phyloP scores from a whole-genome alignment of 129 eudicot species.

The Escallonia rubra region DNA sequence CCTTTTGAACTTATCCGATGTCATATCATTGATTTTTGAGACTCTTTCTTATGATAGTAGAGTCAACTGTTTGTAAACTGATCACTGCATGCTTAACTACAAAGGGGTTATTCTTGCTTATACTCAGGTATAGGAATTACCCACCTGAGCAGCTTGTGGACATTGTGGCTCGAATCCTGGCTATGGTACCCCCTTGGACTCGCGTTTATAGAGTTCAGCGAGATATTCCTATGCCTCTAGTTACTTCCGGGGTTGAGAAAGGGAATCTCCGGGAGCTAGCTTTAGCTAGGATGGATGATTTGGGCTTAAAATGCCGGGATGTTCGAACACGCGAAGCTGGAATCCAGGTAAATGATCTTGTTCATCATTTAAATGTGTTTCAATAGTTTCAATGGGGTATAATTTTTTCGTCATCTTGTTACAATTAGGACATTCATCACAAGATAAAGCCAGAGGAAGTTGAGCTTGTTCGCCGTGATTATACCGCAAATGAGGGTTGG shows the following conservation, averaged over 20 bases:
- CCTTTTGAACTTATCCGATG: not conserved
- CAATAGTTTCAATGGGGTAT: not conserved
- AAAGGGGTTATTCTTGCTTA: not conserved
- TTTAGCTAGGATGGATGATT: conserved; percentile 95
- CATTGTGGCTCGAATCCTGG: conserved; percentile 85
- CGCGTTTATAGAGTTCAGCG: conserved; percentile 98
- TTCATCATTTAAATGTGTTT: not conserved
- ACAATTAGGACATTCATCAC: conserved; percentile 82
- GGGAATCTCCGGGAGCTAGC: conserved; percentile 97
- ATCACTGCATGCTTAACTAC: no score
- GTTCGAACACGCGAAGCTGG: conserved; percentile 99
- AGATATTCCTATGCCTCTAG: conserved; percentile 99
- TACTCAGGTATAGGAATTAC: conserved; percentile 85
- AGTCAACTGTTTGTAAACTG: no score
- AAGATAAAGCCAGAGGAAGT: conserved; percentile 93
- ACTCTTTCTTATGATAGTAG: no score
- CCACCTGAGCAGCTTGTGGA: conserved; percentile 99
- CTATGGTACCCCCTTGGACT: conserved; percentile 99
- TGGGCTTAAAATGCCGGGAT: conserved; percentile 94
- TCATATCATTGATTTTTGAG: not conserved
- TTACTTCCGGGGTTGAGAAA: conserved; percentile 97
- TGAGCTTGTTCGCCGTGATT: conserved; percentile 95
- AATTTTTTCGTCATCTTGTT: not conserved
- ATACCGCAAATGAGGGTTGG: conserved; percentile 98
- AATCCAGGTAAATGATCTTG: conserved; percentile 59